phyloP scores from a whole-genome alignment of 305 asterid species.

The Fraxinus dipetala region DNA sequence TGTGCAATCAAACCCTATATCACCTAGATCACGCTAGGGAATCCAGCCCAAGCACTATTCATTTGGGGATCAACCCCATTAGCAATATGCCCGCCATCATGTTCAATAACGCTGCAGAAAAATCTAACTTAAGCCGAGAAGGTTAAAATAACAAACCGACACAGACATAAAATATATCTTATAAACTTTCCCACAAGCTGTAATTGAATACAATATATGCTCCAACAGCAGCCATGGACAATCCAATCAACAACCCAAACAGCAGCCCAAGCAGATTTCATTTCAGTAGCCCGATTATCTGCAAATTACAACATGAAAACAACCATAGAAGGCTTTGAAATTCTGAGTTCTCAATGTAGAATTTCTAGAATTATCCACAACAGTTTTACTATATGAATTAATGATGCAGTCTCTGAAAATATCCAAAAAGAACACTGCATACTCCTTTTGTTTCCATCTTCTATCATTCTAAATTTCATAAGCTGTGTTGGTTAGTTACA shows the following conservation, averaged over 20 bases:
- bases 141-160: not conserved
- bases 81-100: not conserved
- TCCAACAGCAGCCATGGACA: slow-evolving; percentile 66
- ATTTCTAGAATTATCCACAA: not conserved
- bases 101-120: not conserved
- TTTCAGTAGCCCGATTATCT: slow-evolving; percentile 63
- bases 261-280: slow-evolving; percentile 70
- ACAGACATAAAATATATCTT: not conserved
- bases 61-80: not conserved
- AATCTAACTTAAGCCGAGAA: not conserved
- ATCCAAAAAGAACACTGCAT: not conserved
- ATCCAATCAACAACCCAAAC: slow-evolving; percentile 63
- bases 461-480: not conserved
- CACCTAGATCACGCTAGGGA: not conserved
- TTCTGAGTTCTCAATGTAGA: not conserved
- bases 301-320: slow-evolving; percentile 20
- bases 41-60: not conserved
- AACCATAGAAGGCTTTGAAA: not conserved
- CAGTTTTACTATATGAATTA: not conserved
- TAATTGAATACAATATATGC: slow-evolving; percentile 74
- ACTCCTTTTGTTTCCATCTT: not conserved
- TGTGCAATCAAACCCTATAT: not conserved
- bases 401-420: not conserved
- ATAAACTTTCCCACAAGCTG: slow-evolving; percentile 69
- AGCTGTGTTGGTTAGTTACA: not conserved